Percentiles rank a stretch among this genome's conserved stretches.
phyloP scores from a whole-genome alignment of 2,329 filamentous ascomycete species.

The Calcarisporium arbuscula region DNA sequence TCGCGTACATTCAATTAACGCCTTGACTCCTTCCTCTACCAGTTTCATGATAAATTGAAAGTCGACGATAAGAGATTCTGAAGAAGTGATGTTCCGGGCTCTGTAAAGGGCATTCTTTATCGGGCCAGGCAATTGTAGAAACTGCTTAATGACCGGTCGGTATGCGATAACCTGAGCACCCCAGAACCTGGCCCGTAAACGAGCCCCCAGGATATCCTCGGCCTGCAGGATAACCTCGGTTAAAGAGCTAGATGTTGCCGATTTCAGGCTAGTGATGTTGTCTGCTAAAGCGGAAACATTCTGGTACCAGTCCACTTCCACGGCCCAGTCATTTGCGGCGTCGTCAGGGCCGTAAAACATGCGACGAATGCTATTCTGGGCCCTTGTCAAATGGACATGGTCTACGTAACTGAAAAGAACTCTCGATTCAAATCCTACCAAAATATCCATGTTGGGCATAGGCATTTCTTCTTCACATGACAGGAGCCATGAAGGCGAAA shows the following conservation, averaged over 20 bases:
- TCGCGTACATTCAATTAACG: conserved; percentile 75
- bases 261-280: conserved; percentile 34
- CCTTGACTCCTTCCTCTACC: conserved; percentile 58
- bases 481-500: conserved; percentile 55
- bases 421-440: conserved; percentile 34
- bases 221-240: conserved; percentile 64
- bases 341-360: conserved; percentile 44
- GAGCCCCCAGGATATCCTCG: conserved; percentile 69
- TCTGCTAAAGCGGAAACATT: conserved; percentile 41
- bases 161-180: conserved; percentile 86
- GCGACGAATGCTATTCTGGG: conserved; percentile 56
- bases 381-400: conserved; percentile 57
- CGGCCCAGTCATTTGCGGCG: conserved; percentile 19
- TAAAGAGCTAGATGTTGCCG: conserved; percentile 48
- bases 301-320: conserved; percentile 30
- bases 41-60: conserved; percentile 42
- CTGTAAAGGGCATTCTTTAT: conserved; percentile 25
- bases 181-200: conserved; percentile 89
- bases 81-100: conserved; percentile 24
- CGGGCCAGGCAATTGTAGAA: conserved; percentile 42
- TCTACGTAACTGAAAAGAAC: conserved; percentile 55
- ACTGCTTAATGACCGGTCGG: conserved; percentile 61
- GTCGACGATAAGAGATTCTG: conserved; percentile 28
- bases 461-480: conserved; percentile 58
- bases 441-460: conserved; percentile 49